Evolutionary conservation across 768 basidiomycete species (phyloP).

Genomic region (Podaxis rugospora): DNA sequence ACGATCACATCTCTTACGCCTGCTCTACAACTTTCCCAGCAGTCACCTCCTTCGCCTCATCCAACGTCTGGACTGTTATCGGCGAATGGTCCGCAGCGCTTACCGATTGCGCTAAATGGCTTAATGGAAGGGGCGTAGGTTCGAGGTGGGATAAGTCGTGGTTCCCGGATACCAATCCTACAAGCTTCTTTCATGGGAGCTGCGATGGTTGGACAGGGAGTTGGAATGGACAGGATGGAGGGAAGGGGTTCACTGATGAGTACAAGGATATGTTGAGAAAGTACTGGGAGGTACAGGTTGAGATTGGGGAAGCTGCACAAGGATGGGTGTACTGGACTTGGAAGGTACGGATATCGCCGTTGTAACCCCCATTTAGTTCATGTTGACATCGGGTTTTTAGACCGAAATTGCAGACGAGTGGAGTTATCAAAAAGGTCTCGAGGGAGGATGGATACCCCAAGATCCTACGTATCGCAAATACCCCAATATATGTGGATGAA

Average conservation of each 20-base stretch:
- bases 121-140: conserved; percentile 74
- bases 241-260: conserved; percentile 46
- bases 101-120: conserved; percentile 75
- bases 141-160: conserved; percentile 64
- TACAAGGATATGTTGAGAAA: conserved; percentile 62
- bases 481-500: conserved; percentile 49
- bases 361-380: not conserved
- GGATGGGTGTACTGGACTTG: conserved; percentile 81
- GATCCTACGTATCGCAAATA: conserved; percentile 64
- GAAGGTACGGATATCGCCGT: conserved; percentile 43
- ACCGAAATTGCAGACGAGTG: conserved; percentile 69
- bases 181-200: conserved; percentile 45
- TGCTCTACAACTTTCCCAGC: conserved; percentile 46
- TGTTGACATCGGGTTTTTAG: conserved; percentile 21
- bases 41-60: conserved; percentile 31
- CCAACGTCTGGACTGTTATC: conserved; percentile 68
- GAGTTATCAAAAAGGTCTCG: conserved; percentile 71
- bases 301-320: conserved; percentile 63
- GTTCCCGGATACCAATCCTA: conserved; percentile 30
- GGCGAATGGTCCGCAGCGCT: conserved; percentile 78
- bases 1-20: conserved; percentile 58
- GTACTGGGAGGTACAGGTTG: conserved; percentile 82
- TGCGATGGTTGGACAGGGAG: conserved; percentile 63
- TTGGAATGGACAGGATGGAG: conserved; percentile 19
- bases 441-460: conserved; percentile 75